Conservation (phyloP, 345 rosid species). For the Camelina hispida region DNA sequence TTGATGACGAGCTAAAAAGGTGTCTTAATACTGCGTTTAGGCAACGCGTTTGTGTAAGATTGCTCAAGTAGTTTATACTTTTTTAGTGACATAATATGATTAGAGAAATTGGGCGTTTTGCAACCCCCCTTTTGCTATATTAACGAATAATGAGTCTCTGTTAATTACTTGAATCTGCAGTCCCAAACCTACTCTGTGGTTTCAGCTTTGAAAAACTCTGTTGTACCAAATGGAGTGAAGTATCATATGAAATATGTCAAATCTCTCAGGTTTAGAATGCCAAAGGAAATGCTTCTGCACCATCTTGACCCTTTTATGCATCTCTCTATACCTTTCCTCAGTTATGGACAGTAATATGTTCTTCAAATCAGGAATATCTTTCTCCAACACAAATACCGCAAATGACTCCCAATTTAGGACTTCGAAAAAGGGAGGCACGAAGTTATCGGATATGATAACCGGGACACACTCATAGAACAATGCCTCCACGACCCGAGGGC, state of each 20-base stretch:
- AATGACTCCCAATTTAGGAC: constrained; percentile 91
- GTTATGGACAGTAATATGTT: constrained; percentile 72
- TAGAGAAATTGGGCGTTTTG: neutral
- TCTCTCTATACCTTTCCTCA: constrained; percentile 52
- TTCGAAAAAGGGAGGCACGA: constrained; percentile 86
- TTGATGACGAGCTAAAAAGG: neutral
- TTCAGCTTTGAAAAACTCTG: constrained; percentile 65
- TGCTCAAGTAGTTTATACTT: neutral
- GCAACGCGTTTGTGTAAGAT: neutral
- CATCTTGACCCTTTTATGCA: constrained; percentile 84
- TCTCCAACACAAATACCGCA: constrained; percentile 80
- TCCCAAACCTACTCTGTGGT: constrained; percentile 22
- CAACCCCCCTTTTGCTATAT: neutral
- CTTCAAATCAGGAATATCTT: constrained; percentile 84
- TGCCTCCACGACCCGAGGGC: constrained; percentile 95
- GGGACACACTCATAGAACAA: constrained; percentile 89
- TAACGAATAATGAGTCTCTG: neutral
- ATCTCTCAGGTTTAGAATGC: constrained; percentile 78
- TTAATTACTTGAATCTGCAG: constrained; percentile 11
- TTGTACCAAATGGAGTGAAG: constrained; percentile 92
- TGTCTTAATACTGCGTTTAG: neutral
- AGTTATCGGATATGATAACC: constrained; percentile 90
- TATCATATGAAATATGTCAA: constrained; percentile 91
- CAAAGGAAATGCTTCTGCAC: constrained; percentile 96
- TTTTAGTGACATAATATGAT: neutral